Conservation (phyloP, 202 grass and related monocot species). For the Schoenoplectus triqueter region DNA sequence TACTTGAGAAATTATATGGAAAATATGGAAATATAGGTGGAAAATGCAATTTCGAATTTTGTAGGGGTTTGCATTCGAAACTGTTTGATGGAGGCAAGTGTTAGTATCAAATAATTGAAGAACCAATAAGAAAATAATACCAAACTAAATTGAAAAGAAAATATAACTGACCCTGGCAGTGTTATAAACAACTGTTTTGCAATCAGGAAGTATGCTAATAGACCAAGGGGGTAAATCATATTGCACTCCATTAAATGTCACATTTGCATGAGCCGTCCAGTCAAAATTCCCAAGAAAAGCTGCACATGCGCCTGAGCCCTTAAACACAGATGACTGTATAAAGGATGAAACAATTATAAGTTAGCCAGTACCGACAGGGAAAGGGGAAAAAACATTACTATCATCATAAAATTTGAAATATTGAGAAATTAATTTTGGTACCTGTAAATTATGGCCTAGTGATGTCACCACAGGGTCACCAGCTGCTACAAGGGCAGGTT, state of each 20-base stretch:
- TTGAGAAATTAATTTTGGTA: constrained; percentile 29
- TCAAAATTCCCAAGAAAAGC: constrained; percentile 94
- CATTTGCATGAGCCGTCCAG: constrained; percentile 54
- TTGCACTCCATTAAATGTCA: constrained; percentile 84
- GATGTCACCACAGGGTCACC: constrained; percentile 70
- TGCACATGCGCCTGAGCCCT: constrained; percentile 58
- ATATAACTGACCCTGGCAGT: constrained; percentile 76
- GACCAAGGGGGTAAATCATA: constrained; percentile 94
- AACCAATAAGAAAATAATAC: not conserved
- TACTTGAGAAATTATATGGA: not conserved
- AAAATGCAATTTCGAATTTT: constrained; percentile 1
- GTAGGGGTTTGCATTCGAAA: not conserved
- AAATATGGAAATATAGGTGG: constrained; percentile 6
- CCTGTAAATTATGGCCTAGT: constrained; percentile 81
- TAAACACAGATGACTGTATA: constrained; percentile 79
- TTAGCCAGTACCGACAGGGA: constrained; percentile 26
- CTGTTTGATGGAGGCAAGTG: not conserved
- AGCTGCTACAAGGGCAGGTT: constrained; percentile 71
- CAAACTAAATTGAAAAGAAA: constrained; percentile 20
- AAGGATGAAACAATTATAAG: constrained; percentile 38
- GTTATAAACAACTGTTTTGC: constrained; percentile 90
- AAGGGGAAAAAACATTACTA: constrained; percentile 37
- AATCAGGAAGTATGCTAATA: constrained; percentile 92
- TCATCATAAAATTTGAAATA: constrained; percentile 11
- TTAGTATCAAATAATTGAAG: constrained; percentile 21